Evolutionary conservation across 768 basidiomycete genomes (phyloP), one percentile per base, ranked within the genome.

Genomic region (Porphyrellus cyaneotinctus): DNA sequence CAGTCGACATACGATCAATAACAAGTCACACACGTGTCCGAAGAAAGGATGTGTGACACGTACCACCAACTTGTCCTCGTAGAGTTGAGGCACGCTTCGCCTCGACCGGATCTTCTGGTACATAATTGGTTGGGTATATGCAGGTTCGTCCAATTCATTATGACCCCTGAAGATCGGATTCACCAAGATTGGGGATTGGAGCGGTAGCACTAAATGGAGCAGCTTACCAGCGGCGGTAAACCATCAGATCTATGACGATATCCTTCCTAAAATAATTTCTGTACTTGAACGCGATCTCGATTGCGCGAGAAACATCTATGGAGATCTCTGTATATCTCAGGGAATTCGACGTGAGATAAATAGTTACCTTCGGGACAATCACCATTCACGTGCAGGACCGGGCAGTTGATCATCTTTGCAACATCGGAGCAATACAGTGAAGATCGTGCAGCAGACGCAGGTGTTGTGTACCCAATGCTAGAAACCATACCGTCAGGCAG

Each of bases 391-490:
- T 95, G 94, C 18, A 95, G 66, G 5, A 95, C 82, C 1, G 93
- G 94, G 0, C 89, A 84, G 52, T 90, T 87, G 59, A 94, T 85
- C 87, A 90, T 91, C 71, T 95, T 95, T 6, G 87, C 90, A 33
- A 90, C 74, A 64, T 92, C 91, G 1, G 90, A 90, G 63, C 89
- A 93, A 63, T 97, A 97, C 31, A 89, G 64, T 0, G 88, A 91
- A 1, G 92, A 94, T 8, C 93, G 81, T 14, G 90, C 88, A 45
- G 79, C 81, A 0, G 88, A 84, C 0, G 91, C 88, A 0, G 91
- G 92, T 0, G 93, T 95, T 0, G 93, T 95, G 60, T 95, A 95
- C 22, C 93, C 93, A 52, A 95, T 91, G 59, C 88, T 95, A 60
- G 15, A 53, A 42, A 13, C n/a, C 46, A 30, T 43, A 14, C n/a